Evolutionary conservation across 352 stramenopile genomes (phyloP), one percentile per base, ranked within the genome.

Genomic region (Peronospora farinosa): DNA sequence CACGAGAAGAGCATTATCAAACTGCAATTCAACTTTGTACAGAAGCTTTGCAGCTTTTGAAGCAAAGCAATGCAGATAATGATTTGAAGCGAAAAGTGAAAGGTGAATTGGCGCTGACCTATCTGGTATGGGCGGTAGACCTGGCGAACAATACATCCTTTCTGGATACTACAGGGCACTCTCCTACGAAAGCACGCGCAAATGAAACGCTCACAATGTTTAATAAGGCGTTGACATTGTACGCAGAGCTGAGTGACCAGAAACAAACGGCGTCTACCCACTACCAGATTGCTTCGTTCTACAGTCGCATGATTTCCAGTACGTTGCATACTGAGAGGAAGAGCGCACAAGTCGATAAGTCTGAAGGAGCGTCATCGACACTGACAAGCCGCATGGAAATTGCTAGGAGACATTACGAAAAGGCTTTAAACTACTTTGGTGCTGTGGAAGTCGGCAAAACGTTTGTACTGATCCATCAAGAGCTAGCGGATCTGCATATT

Each of bases 221-320:
- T 33, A 83, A 80, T 47, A 86, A 79, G 39, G 76, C 83, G 13
- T 46, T 94, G 21, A 69, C 79, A 10, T 44, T 94, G 31, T 94
- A 94, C 51, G 60, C 64, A 2, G 80, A 94, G 48, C 55, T 94
- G 9, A 60, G 51, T 4, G 80, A 92, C 40, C 32, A 47, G 35
- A 90, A 90, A 59, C 83, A 94, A 53, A 56, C 69, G 3, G 83
- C 80, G 5, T 74, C 83, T 11, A 90, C 80, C 8, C 80, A 94
- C 47, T 94, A 94, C 46, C 83, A 94, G 45, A 87, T 94, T 41
- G 83, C 83, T 3, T 86, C 77, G 2, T 94, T 86, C 51, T 69
- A 90, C 49, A 74, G 70, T 7, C 67, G 76, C 5, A 75, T 69
- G 36, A 86, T 91, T 35, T 67, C 75, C 0, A 65, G 55, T 7